A percentile compares a stretch with the other conserved stretches of the same genome.
Conservation (phyloP, 169 alveolate species). For the Toxoplasma gondii region DNA sequence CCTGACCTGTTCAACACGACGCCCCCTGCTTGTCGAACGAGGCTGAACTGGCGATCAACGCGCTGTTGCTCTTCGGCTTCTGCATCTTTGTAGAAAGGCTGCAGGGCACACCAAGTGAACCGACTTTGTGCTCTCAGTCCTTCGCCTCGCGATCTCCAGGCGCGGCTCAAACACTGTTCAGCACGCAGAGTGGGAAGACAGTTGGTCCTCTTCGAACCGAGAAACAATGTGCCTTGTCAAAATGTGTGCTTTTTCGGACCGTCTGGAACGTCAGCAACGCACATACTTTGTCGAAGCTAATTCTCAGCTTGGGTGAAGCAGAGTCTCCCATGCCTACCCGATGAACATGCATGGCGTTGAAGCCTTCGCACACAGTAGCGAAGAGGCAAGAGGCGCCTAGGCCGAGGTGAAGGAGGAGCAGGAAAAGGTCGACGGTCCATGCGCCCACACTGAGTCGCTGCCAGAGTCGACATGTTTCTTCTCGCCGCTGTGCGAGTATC, state of each 20-base stretch:
- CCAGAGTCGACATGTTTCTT: neutral
- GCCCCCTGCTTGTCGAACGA: neutral
- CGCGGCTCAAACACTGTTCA: too few relatives aligned
- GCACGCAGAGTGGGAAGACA: too few relatives aligned
- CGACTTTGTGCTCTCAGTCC: too few relatives aligned
- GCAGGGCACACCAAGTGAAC: neutral
- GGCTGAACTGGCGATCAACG: neutral
- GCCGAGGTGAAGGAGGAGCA: neutral
- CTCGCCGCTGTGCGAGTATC: neutral
- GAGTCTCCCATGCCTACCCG: neutral
- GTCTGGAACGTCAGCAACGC: too few relatives aligned
- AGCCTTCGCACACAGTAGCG: neutral
- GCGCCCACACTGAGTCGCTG: neutral
- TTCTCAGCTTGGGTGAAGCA: too few relatives aligned
- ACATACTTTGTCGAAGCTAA: too few relatives aligned
- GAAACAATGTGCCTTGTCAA: too few relatives aligned
- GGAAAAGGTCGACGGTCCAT: neutral
- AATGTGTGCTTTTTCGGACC: too few relatives aligned
- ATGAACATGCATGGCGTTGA: neutral
- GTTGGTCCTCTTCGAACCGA: too few relatives aligned
- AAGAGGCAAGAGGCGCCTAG: neutral
- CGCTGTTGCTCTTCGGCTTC: neutral
- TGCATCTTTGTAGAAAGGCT: neutral
- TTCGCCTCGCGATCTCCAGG: too few relatives aligned
- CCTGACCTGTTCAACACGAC: neutral